phyloP scores from a whole-genome alignment of 305 asterid species.

The Fraxinus velutina region DNA sequence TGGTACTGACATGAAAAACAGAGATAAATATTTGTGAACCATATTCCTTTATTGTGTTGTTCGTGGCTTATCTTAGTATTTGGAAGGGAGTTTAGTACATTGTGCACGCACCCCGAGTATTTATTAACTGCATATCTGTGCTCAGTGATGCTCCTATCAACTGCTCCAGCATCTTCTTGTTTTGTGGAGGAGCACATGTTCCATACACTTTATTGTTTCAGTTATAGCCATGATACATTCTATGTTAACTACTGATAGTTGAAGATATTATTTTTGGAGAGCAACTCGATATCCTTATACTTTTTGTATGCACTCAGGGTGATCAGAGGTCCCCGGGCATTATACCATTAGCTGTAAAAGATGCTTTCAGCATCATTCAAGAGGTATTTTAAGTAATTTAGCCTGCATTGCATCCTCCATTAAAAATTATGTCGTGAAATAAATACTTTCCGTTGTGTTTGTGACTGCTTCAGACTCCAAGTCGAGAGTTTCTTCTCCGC shows the following conservation, averaged over 20 bases:
- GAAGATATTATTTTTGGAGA: constrained; percentile 14
- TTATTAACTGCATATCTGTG: constrained; percentile 13
- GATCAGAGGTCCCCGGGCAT: constrained; percentile 39
- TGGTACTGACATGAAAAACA: not conserved
- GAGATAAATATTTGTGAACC: constrained; percentile 4
- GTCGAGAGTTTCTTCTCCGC: constrained; percentile 94
- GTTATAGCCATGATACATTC: not conserved
- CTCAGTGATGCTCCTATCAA: constrained; percentile 11
- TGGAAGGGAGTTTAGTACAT: constrained; percentile 15
- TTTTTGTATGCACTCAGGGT: not conserved
- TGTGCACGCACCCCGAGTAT: not conserved
- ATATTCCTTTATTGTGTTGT: not conserved
- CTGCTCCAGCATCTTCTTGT: constrained; percentile 14
- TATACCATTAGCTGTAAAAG: constrained; percentile 98
- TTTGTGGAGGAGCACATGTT: constrained; percentile 15
- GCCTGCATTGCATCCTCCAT: constrained; percentile 26
- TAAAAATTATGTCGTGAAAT: constrained; percentile 23
- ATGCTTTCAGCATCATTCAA: constrained; percentile 94
- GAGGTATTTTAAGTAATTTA: constrained; percentile 65
- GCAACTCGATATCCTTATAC: constrained; percentile 19
- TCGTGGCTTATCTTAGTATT: not conserved
- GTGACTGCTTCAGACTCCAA: constrained; percentile 77
- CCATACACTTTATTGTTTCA: constrained; percentile 8
- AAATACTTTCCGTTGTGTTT: constrained; percentile 19
- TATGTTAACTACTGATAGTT: not conserved